Evolutionary conservation across 1,284 basidiomycete species (phyloP).

Genomic region (Pascua sp.): DNA sequence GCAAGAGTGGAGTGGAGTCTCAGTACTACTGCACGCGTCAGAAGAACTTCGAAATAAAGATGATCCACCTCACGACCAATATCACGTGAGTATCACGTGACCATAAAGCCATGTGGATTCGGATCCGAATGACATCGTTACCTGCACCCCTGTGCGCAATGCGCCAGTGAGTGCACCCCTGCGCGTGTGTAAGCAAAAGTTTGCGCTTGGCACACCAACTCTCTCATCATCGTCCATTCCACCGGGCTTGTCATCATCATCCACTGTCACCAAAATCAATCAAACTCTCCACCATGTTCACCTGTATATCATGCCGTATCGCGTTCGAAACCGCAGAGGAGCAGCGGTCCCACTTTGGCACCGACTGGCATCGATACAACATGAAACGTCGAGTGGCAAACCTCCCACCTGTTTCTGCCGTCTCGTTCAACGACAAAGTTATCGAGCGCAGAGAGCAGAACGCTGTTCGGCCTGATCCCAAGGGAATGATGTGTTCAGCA

Average conservation of each 20-base stretch:
- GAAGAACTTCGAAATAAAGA: too few relatives aligned
- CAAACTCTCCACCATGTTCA: conserved; percentile 55
- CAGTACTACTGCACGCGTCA: too few relatives aligned
- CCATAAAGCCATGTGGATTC: too few relatives aligned
- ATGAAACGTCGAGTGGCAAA: conserved; percentile 94
- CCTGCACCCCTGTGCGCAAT: too few relatives aligned
- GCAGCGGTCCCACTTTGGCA: conserved; percentile 86
- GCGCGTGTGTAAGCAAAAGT: too few relatives aligned
- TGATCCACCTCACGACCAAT: too few relatives aligned
- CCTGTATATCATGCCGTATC: conserved; percentile 89
- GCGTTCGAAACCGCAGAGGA: conserved; percentile 80
- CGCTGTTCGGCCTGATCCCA: conserved; percentile 62
- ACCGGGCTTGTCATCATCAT: not conserved
- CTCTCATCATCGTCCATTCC: not conserved
- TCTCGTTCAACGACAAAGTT: conserved; percentile 88
- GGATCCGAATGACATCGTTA: too few relatives aligned
- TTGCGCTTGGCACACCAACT: too few relatives aligned
- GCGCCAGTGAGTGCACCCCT: too few relatives aligned
- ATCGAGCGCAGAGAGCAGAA: conserved; percentile 70
- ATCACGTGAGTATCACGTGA: too few relatives aligned
- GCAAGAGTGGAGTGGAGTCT: too few relatives aligned
- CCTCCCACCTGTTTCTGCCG: conserved; percentile 76
- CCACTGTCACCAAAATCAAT: not conserved
- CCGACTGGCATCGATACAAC: conserved; percentile 96
- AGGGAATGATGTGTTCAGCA: conserved; percentile 66